These are phyloP conservation scores for Fraxinus platypoda DNA, from an alignment of 305 asterid genomes.

Conservation along the genomic window DNA sequence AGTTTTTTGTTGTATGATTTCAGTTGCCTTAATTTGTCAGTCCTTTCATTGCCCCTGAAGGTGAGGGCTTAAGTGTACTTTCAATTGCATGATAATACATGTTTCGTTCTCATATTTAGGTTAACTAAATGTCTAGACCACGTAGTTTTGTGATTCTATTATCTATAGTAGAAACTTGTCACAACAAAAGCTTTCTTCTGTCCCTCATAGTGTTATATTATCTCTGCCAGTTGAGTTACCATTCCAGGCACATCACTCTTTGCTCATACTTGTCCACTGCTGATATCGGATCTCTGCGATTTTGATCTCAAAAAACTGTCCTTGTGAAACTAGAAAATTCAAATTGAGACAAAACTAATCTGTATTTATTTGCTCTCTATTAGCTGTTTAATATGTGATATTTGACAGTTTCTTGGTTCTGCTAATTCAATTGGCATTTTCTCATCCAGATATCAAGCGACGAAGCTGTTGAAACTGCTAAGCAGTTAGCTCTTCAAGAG, in stretches of 20 bases:
- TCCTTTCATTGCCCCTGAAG: not conserved
- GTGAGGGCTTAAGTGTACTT: not conserved
- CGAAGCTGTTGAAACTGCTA: slow-evolving; percentile 87
- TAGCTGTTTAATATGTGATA: not conserved
- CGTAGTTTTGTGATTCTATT: not conserved
- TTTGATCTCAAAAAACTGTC: not conserved
- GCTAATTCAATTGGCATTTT: not conserved
- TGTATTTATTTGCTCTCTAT: not conserved
- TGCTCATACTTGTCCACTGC: not conserved
- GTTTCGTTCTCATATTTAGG: not conserved
- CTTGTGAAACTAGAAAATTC: not conserved
- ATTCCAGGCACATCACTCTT: not conserved
- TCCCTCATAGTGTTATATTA: not conserved
- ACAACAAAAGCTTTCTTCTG: not conserved
- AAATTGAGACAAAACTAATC: not conserved
- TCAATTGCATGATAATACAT: not conserved
- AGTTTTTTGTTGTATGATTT: not conserved
- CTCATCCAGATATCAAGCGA: slow-evolving; percentile 72
- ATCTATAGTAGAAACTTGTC: not conserved
- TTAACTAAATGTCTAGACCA: not conserved
- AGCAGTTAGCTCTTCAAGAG: slow-evolving; percentile 91
- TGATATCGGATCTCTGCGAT: not conserved
- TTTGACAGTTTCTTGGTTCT: not conserved
- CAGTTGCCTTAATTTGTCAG: not conserved
- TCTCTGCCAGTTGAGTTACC: not conserved